Conservation (phyloP, 768 basidiomycete species). For the Leucosporidium yakuticum region DNA sequence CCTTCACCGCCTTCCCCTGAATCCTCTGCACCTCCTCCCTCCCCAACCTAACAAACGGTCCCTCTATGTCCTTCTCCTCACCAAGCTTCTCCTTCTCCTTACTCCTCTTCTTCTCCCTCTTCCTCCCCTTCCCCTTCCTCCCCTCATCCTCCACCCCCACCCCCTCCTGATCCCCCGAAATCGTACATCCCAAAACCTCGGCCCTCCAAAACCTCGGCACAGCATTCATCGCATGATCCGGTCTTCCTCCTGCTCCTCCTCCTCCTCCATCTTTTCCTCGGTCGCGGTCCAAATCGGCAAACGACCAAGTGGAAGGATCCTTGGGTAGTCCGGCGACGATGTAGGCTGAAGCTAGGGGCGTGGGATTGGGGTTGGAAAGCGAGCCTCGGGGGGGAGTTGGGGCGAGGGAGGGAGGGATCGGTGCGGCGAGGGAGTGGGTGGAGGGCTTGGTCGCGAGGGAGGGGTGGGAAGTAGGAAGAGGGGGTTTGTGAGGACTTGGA, state of each 20-base stretch:
- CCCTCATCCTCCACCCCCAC: constrained; percentile 46
- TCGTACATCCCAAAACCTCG: constrained; percentile 80
- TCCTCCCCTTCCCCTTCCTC: constrained; percentile 28
- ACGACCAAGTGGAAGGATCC: constrained; percentile 81
- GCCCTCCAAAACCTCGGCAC: constrained; percentile 86
- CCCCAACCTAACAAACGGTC: constrained; percentile 49
- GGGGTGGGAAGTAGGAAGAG: too few relatives aligned
- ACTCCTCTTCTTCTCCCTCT: constrained; percentile 54
- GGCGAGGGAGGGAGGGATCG: too few relatives aligned
- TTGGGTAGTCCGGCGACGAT: constrained; percentile 64
- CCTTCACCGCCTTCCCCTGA: constrained; percentile 85
- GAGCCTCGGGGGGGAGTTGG: too few relatives aligned
- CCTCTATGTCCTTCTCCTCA: too few relatives aligned
- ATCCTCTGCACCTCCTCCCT: constrained; percentile 86
- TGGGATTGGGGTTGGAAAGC: too few relatives aligned
- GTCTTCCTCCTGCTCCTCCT: constrained; percentile 44
- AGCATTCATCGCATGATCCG: constrained; percentile 76
- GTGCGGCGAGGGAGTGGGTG: too few relatives aligned
- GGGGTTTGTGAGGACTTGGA: not conserved
- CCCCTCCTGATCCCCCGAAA: constrained; percentile 61
- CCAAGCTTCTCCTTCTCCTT: not conserved
- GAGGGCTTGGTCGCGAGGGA: too few relatives aligned
- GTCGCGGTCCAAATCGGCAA: constrained; percentile 38
- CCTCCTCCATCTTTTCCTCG: too few relatives aligned
- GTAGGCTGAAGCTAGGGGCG: constrained; percentile 19